Base-by-base conservation (phyloP, 495 filamentous ascomycete genomes). In the Aspergillus sparsus region DNA sequence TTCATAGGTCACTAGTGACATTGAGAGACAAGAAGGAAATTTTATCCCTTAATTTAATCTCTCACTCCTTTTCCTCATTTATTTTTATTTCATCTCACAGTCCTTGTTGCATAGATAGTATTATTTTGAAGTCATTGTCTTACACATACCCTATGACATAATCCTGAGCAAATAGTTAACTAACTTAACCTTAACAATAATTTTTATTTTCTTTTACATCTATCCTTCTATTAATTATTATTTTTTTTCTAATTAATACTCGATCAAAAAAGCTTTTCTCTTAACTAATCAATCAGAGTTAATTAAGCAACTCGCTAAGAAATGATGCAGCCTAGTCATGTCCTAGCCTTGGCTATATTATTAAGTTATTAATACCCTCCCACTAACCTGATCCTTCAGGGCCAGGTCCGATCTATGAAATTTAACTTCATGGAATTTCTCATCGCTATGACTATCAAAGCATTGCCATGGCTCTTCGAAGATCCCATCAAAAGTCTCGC, bases 401-500 rank as follows among this genome's bases (percentile, higher is more conserved):
- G 21, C 37, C 36, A 27, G 34, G 47, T 59, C 31, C 33, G 57
- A 51, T 53, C 57, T 59, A 59, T 59, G 57, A 53, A 37, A 15
- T 47, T 47, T 18, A n/a, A 16, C 44, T 18, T 21, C 44, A 15
- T 18, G 39, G 27, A 47, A 47, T 18, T 21, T 41, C 37, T 41
- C 37, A 9, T 33, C 36, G 13, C 47, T 16, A 46, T 27, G 33
- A 49, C 27, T 46, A 45, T 50, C 39, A 53, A 32, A 45, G 37
- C 13, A 27, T 15, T 53, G 39, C 47, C 49, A 69, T 69, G 67
- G 67, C 67, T 15, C 59, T 64, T 37, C 61, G 68, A 65, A 57
- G 62, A 57, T 54, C 66, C 11, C 68, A 71, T 63, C 64, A 65
- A n/a, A 71, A 71, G 49, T 71, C 68, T 27, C 64, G 68, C 15